Conservation (phyloP, 345 rosid genomes). For the Populus euphratica region DNA sequence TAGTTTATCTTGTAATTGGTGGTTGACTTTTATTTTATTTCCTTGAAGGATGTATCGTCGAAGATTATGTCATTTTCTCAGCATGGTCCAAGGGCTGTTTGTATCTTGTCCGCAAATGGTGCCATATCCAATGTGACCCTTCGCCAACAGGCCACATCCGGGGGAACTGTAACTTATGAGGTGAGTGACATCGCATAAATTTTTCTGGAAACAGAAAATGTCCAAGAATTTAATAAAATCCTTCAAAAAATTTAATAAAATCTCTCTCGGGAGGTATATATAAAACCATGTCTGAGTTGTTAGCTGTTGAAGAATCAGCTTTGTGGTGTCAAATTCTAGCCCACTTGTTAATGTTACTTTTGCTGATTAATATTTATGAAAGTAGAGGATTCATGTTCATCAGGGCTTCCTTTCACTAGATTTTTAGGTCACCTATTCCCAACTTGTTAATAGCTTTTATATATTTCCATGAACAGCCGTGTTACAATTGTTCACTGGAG, state of each 20-base stretch:
- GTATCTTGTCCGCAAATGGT: constrained; percentile 71
- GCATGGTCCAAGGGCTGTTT: constrained; percentile 59
- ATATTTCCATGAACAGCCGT: not conserved
- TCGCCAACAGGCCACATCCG: constrained; percentile 61
- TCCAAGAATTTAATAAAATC: not conserved
- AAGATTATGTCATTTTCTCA: constrained; percentile 70
- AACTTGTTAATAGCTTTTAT: not conserved
- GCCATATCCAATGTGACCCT: constrained; percentile 75
- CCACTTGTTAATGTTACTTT: not conserved
- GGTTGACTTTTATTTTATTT: not conserved
- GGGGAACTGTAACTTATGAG: constrained; percentile 80
- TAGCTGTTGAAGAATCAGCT: not conserved
- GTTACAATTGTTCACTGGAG: not conserved
- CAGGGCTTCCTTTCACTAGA: not conserved
- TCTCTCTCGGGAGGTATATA: not conserved
- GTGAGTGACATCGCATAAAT: constrained; percentile 32
- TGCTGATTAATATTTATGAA: not conserved
- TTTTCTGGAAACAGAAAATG: not conserved
- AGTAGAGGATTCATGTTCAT: not conserved
- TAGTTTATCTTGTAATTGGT: not conserved
- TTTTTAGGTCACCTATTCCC: not conserved
- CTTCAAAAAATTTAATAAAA: not conserved
- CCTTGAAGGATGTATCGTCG: constrained; percentile 56
- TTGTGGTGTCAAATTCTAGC: not conserved
- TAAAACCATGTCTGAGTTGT: not conserved